phyloP scores from a whole-genome alignment of 106 monocot genomes.

The Gastrodia elata region DNA sequence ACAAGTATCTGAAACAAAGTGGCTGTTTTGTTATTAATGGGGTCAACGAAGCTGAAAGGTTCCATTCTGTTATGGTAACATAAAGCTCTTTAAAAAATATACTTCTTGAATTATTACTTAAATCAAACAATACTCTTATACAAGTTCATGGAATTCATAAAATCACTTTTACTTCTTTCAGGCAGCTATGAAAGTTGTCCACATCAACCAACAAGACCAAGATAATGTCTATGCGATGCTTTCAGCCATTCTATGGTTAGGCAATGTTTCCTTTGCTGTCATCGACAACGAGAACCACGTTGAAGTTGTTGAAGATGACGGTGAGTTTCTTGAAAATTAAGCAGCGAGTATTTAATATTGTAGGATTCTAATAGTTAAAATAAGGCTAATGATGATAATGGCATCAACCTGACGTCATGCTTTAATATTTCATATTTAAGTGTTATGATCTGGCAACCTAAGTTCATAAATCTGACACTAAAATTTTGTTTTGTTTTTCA shows the following conservation, averaged over 20 bases:
- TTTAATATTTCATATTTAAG: background rate
- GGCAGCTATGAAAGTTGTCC: constrained; percentile 92
- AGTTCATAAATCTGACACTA: background rate
- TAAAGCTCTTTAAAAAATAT: background rate
- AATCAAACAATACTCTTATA: background rate
- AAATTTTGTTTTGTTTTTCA: background rate
- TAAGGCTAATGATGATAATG: too few relatives aligned
- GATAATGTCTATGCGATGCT: constrained; percentile 81
- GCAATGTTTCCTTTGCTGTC: constrained; percentile 75
- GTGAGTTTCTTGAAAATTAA: constrained; percentile 24
- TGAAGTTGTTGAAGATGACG: constrained; percentile 85
- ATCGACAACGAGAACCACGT: constrained; percentile 94
- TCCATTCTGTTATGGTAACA: constrained; percentile 57
- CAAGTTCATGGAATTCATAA: constrained; percentile 1
- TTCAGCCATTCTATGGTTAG: constrained; percentile 88
- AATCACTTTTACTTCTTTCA: constrained; percentile 17
- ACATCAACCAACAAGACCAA: constrained; percentile 84
- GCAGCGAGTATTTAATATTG: background rate
- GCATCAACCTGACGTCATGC: background rate
- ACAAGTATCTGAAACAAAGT: constrained; percentile 84
- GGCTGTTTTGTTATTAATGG: constrained; percentile 70
- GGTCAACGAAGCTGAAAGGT: constrained; percentile 92
- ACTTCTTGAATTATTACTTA: background rate
- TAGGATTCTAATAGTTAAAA: background rate
- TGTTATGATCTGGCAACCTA: background rate